Evolutionary conservation across 2,329 filamentous ascomycete genomes (phyloP), one percentile per base, ranked within the genome.

Genomic region (Hymenoscyphus albidus): DNA sequence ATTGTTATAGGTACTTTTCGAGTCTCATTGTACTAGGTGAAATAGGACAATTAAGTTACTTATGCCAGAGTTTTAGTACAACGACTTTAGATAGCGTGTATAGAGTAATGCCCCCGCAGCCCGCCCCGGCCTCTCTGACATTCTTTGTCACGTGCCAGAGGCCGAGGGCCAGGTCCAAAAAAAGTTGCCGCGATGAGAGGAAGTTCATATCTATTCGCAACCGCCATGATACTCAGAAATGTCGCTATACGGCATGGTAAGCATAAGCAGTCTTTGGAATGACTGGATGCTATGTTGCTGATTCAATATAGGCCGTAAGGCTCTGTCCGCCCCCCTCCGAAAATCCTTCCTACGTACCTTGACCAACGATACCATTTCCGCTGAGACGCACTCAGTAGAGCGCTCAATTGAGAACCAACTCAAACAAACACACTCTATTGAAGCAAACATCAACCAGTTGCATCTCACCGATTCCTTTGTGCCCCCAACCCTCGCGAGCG

Each of bases 141-240:
- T 51, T 10, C 18, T 51, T 5, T 22, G 16, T 57, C 55, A 38
- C 55, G 55, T 32, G 32, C 4, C n/a, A 16, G 7, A 16, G 31
- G 13, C 44, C 65, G 67, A 66, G 67, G 68, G 35, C 2, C 42
- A 58, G 69, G 62, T 61, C 69, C 71, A 66, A 72, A 74, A 27
- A 74, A 73, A 70, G 65, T 69, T 70, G 58, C 31, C 55, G 61
- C 42, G 57, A 48, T 58, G n/a, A 62, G 58, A 62, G 62, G 48
- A 68, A 67, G 35, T 58, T 27, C 54, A 51, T 22, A 70, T 63
- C 66, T 31, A 35, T 48, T 55, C 39, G 38, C 60, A 72, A 68
- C 74, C 76, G 76, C 73, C 69, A 87, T 87, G 85, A 85, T 86
- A 72, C 71, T 84, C 70, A 81, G 83, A 78, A 85, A 80, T 74